phyloP scores from a whole-genome alignment of 331 rosid genomes.

The Malus hybrid region DNA sequence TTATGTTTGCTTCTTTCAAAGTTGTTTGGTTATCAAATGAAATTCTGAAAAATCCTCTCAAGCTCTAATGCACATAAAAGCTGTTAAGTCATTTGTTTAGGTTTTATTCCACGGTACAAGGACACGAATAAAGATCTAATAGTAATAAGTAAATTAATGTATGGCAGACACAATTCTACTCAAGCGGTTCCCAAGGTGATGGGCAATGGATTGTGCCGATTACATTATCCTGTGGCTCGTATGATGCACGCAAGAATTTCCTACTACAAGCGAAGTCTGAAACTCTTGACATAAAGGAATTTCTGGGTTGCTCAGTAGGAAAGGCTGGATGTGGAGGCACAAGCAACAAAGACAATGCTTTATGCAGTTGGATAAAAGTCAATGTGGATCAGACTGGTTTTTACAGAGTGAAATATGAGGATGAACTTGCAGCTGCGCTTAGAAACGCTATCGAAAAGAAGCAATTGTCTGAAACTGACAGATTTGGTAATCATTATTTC shows the following conservation, averaged over 20 bases:
- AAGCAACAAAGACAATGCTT: neutral
- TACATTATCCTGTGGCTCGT: slow-evolving; percentile 38
- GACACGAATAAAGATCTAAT: neutral
- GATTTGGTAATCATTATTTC: slow-evolving; percentile 30
- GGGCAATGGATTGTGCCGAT: slow-evolving; percentile 50
- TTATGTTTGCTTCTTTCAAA: slow-evolving; percentile 1
- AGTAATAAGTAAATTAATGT: too few relatives aligned
- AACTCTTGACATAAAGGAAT: slow-evolving; percentile 24
- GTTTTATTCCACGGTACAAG: neutral
- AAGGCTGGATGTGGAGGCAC: neutral
- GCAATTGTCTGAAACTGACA: slow-evolving; percentile 31
- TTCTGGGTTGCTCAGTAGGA: slow-evolving; percentile 24
- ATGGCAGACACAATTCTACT: slow-evolving; percentile 28
- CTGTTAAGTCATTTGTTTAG: neutral
- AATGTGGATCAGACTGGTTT: slow-evolving; percentile 51
- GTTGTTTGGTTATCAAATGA: neutral
- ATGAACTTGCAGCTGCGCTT: slow-evolving; percentile 31
- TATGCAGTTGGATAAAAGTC: slow-evolving; percentile 33
- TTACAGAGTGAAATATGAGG: slow-evolving; percentile 49
- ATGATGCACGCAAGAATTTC: slow-evolving; percentile 34
- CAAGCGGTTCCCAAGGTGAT: slow-evolving; percentile 31
- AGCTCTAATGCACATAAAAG: neutral
- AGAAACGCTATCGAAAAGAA: slow-evolving; percentile 32
- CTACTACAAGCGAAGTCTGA: slow-evolving; percentile 27
- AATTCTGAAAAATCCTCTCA: neutral